Evolutionary conservation across 257 asterid genomes (phyloP), one percentile per base, ranked within the genome.

Genomic region (Scutellaria barbata): DNA sequence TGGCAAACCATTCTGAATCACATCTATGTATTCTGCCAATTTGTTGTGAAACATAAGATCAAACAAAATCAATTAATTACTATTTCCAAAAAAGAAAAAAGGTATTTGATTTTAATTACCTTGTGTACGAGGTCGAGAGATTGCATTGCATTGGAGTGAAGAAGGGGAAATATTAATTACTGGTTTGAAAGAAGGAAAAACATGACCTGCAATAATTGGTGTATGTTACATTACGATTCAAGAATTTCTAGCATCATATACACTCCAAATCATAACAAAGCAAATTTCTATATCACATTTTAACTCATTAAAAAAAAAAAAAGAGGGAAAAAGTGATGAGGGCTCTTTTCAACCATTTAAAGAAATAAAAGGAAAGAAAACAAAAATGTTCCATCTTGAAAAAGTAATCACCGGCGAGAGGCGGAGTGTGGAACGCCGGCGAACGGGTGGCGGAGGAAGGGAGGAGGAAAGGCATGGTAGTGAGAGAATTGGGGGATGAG

Each of bases 1-100:
- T 5, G 82, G 81, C 68, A 84, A 65, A 35, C 86, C 95, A 72
- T 81, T 85, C 69, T 83, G 82, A 40, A 82, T 47, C 85, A 70
- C 78, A 54, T 86, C 92, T 51, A 39, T 16, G 65, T 71, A 81
- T 30, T 80, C 89, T 84, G 85, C 82, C 3, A 30, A 50, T 0
- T 17, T 37, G 25, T 22, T 22, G 25, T 22, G 1, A 22, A 33
- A 35, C 13, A 54, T n/a, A n/a, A n/a, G n/a, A n/a, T n/a, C n/a
- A n/a, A n/a, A n/a, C n/a, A 13, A 4, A 7, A 11, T n/a, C n/a
- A 1, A 16, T 39, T 14, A 13, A 4, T 50, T 48, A 9, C 7
- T 12, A 4, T 13, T 50, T 50, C 3, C 12, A 14, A 12, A 35
- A 53, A 10, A n/a, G 5, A 0, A 35, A 5, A 18, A 40, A 3